A percentile compares a stretch with the other conserved stretches of the same genome.
These are phyloP conservation scores for Macrolepiota dolichaula DNA, from an alignment of 768 basidiomycete genomes.

Conservation along the genomic window DNA sequence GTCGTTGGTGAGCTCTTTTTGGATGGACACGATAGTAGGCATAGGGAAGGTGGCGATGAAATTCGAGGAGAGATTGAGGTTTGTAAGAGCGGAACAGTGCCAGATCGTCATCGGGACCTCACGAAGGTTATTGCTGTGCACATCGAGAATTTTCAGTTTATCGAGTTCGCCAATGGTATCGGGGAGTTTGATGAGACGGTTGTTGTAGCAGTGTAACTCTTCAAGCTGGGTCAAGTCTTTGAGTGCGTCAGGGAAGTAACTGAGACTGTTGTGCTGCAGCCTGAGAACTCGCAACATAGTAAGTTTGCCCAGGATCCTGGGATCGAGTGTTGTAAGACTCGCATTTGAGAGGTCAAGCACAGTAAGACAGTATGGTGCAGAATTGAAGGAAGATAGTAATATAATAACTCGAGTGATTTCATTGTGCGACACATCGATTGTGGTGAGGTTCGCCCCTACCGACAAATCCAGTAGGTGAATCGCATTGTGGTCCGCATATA, in stretches of 20 bases:
- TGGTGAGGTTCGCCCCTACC: slow-evolving; percentile 60
- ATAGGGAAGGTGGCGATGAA: slow-evolving; percentile 39
- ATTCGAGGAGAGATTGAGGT: slow-evolving; percentile 89
- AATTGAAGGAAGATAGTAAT: slow-evolving; percentile 41
- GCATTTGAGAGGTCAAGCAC: slow-evolving; percentile 16
- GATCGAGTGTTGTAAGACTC: slow-evolving; percentile 69
- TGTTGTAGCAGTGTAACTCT: slow-evolving; percentile 85
- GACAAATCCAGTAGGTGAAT: slow-evolving; percentile 79
- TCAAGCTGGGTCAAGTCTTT: slow-evolving; percentile 70
- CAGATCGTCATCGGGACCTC: slow-evolving; percentile 77
- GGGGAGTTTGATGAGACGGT: slow-evolving; percentile 77
- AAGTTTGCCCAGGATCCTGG: slow-evolving; percentile 68
- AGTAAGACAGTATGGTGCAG: slow-evolving; percentile 39
- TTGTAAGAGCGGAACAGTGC: slow-evolving; percentile 70
- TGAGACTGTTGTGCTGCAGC: slow-evolving; percentile 86
- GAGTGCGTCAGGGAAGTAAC: slow-evolving; percentile 77
- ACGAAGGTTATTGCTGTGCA: slow-evolving; percentile 86
- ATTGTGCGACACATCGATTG: slow-evolving; percentile 80
- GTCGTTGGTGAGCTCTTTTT: background rate
- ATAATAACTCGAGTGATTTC: slow-evolving; percentile 80
- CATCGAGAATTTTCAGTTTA: slow-evolving; percentile 74
- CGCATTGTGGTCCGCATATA: slow-evolving; percentile 81
- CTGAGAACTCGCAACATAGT: slow-evolving; percentile 66
- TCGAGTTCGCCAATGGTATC: slow-evolving; percentile 70
- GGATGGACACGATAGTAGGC: background rate